These are phyloP conservation scores for Barnettozyma sp. DNA, from an alignment of 805 yeast species.

Conservation along the genomic window DNA sequence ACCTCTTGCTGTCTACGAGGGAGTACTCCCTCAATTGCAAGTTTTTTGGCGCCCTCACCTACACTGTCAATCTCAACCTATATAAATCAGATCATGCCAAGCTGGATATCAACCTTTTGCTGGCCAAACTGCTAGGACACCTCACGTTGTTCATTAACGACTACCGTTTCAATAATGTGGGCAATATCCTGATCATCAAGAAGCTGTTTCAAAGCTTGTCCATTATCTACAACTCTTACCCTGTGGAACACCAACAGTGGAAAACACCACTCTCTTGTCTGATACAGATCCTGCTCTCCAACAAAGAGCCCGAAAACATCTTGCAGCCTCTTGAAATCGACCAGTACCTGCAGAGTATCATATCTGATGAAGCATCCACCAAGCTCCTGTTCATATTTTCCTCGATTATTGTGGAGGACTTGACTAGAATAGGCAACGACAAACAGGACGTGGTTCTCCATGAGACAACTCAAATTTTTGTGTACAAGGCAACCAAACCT, in stretches of 20 bases:
- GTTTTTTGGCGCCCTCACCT: constrained; percentile 79
- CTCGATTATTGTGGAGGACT: constrained; percentile 47
- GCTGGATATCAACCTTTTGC: constrained; percentile 10
- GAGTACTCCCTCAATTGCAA: constrained; percentile 41
- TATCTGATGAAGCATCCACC: constrained; percentile 7
- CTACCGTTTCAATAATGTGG: constrained; percentile 9
- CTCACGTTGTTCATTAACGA: constrained; percentile 8
- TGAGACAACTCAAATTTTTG: constrained; percentile 28
- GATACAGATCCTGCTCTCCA: constrained; percentile 14
- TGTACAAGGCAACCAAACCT: constrained; percentile 29
- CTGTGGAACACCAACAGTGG: constrained; percentile 33
- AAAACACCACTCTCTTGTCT: constrained; percentile 32
- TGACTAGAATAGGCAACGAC: constrained; percentile 30
- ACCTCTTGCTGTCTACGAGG: constrained; percentile 35
- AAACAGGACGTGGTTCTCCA: constrained; percentile 29
- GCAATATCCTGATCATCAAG: constrained; percentile 39
- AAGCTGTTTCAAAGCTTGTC: constrained; percentile 54
- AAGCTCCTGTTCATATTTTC: constrained; percentile 29
- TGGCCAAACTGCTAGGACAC: constrained; percentile 16
- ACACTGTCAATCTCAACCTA: constrained; percentile 50
- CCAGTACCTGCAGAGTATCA: constrained; percentile 8
- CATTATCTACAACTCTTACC: constrained; percentile 31
- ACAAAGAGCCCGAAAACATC: constrained; percentile 9
- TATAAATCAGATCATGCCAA: constrained; percentile 14
- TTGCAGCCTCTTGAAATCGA: constrained; percentile 8